phyloP scores from a whole-genome alignment of 192 early-diverging fungal genomes.

The Lunasporangiospora selenospora region DNA sequence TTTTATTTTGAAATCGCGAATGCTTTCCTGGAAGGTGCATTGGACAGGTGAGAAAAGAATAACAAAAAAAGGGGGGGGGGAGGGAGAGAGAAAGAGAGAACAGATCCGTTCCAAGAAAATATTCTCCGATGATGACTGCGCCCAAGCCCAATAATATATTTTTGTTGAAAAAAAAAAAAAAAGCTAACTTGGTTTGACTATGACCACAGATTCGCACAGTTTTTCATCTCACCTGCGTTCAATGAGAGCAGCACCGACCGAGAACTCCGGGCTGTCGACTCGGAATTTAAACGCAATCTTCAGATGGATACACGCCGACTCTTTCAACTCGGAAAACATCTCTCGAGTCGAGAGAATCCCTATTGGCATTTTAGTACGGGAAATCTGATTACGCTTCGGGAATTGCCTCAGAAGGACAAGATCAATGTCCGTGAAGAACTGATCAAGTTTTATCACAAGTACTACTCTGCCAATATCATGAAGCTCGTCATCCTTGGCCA shows the following conservation, averaged over 20 bases:
- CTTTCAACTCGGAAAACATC: constrained; percentile 79
- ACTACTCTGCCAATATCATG: constrained; percentile 95
- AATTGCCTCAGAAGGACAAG: constrained; percentile 63
- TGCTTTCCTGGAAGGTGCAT: constrained; percentile 54
- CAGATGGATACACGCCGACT: constrained; percentile 84
- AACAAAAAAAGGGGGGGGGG: not conserved
- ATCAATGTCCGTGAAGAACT: constrained; percentile 81
- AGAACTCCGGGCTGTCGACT: constrained; percentile 92
- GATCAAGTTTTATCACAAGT: constrained; percentile 81
- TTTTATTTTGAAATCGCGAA: constrained; percentile 63
- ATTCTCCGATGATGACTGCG: no score
- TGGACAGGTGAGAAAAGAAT: constrained; percentile 54
- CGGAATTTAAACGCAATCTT: constrained; percentile 92
- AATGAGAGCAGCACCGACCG: constrained; percentile 83
- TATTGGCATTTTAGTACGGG: constrained; percentile 89
- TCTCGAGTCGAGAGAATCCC: constrained; percentile 75
- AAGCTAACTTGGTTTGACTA: not conserved
- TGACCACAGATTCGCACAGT: constrained; percentile 70
- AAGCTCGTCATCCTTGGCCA: constrained; percentile 83
- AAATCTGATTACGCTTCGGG: constrained; percentile 78
- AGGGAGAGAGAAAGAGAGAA: no score
- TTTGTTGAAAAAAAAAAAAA: not conserved
- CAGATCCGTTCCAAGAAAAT: no score
- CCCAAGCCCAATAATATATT: no score
- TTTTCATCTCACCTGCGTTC: constrained; percentile 91